Evolutionary conservation across 805 yeast genomes (phyloP), one percentile per base, ranked within the genome.

Genomic region (Candida jianshihensis): DNA sequence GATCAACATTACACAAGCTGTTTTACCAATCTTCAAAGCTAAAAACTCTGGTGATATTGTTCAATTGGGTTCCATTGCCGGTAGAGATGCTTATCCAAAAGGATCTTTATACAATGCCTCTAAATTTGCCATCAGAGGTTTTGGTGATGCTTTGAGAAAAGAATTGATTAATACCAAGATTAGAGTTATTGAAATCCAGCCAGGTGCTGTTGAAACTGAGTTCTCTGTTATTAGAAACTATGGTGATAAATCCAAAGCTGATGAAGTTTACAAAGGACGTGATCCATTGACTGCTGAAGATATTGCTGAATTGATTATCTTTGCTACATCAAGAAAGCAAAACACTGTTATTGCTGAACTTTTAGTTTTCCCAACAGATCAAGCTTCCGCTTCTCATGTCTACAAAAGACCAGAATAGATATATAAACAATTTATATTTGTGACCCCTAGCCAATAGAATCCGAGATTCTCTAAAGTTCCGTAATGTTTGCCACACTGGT

Each of bases 321-420:
- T 73, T 46, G 71, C 74, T 3, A 64, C 75, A 21, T 65, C 81
- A 2, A 71, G 82, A 63, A 71, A 65, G 47, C 62, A 62, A 39
- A 76, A 74, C 51, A 73, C 80, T 1, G 83, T 76, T 4, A 58
- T 77, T 51, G 82, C 83, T 3, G 95, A 88, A 56, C 68, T 86
- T 14, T 68, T 89, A 56, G 79, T 90, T 11, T 85, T 88, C 64
- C 85, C 96, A 14, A 72, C 78, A 31, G 80, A 83, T 64, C 97
- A 89, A 66, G 96, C 94, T 4, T 71, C 84, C 40, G 78, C 94
- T 7, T 62, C 68, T 47, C 85, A 81, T 53, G 59, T 81, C 25
- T 66, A 78, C 65, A 59, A 58, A 33, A 70, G 80, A 55, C 72
- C 73, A 50, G 78, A 74, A 47, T 61, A 29, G 19, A 11, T 42